These are phyloP conservation scores for Russula brevipes DNA, from an alignment of 768 basidiomycete species.

Conservation along the genomic window DNA sequence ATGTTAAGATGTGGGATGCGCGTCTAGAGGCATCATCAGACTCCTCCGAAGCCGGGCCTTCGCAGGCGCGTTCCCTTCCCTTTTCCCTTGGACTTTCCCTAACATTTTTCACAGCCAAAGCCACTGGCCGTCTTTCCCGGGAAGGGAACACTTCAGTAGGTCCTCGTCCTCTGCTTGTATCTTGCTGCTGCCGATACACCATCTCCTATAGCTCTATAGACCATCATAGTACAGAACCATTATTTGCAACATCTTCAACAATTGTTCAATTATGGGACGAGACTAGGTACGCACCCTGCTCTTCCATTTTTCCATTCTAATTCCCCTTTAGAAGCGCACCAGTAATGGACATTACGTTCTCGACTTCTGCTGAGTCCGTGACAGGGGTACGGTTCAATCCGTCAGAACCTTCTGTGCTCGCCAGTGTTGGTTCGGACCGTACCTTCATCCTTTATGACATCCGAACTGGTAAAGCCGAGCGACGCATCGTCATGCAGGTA, in stretches of 20 bases:
- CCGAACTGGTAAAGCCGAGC: slow-evolving; percentile 92
- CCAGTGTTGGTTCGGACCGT: slow-evolving; percentile 89
- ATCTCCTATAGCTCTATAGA: slow-evolving; percentile 68
- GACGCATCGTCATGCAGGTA: slow-evolving; percentile 86
- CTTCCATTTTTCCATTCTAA: slow-evolving; percentile 1
- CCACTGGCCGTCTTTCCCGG: slow-evolving; percentile 78
- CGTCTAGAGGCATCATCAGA: slow-evolving; percentile 29
- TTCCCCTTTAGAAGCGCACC: slow-evolving; percentile 59
- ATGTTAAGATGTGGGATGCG: slow-evolving; percentile 75
- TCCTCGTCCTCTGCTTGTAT: neutral
- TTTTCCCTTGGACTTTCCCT: neutral
- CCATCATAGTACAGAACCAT: slow-evolving; percentile 82
- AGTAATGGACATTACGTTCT: slow-evolving; percentile 81
- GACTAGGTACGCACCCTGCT: slow-evolving; percentile 59
- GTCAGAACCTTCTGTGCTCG: slow-evolving; percentile 91
- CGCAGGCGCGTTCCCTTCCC: slow-evolving; percentile 33
- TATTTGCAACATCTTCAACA: slow-evolving; percentile 93
- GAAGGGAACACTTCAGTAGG: slow-evolving; percentile 89
- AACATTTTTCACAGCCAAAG: slow-evolving; percentile 29
- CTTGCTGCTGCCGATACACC: slow-evolving; percentile 1
- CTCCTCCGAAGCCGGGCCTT: slow-evolving; percentile 35
- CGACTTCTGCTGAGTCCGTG: slow-evolving; percentile 84
- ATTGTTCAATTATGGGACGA: slow-evolving; percentile 98
- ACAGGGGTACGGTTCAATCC: slow-evolving; percentile 87
- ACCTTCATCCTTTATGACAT: slow-evolving; percentile 97